Conservation (phyloP, 306 rosid species). For the Carpinus viminea region DNA sequence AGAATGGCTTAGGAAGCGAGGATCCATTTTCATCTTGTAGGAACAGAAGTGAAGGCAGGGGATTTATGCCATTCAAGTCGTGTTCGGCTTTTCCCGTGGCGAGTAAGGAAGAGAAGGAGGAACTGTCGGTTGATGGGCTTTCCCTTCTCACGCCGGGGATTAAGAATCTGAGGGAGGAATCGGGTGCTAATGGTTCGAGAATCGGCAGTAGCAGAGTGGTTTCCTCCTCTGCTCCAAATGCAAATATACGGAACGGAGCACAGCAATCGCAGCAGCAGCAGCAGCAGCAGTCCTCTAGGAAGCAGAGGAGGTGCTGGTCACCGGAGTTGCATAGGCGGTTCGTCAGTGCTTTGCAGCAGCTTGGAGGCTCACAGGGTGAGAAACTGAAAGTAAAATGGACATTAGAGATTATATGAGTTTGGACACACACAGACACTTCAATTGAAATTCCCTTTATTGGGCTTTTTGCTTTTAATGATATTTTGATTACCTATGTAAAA, state of each 20-base stretch:
- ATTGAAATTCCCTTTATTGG: slow-evolving; percentile 5
- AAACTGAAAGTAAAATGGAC: slow-evolving; percentile 17
- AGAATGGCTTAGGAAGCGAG: slow-evolving; percentile 38
- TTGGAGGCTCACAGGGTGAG: slow-evolving; percentile 97
- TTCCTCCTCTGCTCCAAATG: slow-evolving; percentile 49
- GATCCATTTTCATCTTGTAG: slow-evolving; percentile 54
- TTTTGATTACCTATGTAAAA: too few species aligned
- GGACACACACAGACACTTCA: slow-evolving; percentile 20
- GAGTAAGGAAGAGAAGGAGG: slow-evolving; percentile 70
- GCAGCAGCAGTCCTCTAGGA: slow-evolving; percentile 61
- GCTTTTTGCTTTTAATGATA: too few species aligned
- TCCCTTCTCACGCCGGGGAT: slow-evolving; percentile 61
- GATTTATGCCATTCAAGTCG: slow-evolving; percentile 57
- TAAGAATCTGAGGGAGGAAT: slow-evolving; percentile 60
- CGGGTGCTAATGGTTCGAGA: slow-evolving; percentile 55
- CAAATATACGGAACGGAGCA: slow-evolving; percentile 28
- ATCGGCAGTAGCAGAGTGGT: slow-evolving; percentile 47
- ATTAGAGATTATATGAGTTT: slow-evolving; percentile 9
- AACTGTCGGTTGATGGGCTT: slow-evolving; percentile 53
- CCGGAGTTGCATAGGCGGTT: slow-evolving; percentile 88
- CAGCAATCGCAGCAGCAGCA: slow-evolving; percentile 4
- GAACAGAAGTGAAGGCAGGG: slow-evolving; percentile 46
- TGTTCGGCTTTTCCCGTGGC: slow-evolving; percentile 47
- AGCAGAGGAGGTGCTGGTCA: slow-evolving; percentile 98
- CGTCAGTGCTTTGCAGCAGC: slow-evolving; percentile 86